These are phyloP conservation scores for Warburgia ugandensis DNA, from an alignment of 164 flowering plant genomes.

Conservation along the genomic window DNA sequence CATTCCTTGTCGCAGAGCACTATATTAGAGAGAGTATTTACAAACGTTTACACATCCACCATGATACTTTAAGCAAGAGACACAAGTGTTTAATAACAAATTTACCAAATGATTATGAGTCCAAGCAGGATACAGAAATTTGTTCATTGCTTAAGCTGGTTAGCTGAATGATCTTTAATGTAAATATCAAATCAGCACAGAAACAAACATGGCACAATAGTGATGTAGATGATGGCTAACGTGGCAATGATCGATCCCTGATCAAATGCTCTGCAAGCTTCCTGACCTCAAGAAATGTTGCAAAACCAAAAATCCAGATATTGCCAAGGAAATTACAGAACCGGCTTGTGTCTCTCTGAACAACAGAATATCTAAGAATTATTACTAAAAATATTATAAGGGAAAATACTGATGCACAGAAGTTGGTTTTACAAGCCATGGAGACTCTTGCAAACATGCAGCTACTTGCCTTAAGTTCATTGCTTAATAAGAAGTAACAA, in stretches of 20 bases:
- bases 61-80: not conserved
- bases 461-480: conserved; percentile 42
- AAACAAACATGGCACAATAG: conserved; percentile 40
- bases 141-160: too few relatives aligned
- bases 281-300: conserved; percentile 71
- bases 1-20: not conserved
- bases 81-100: too few relatives aligned
- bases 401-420: too few relatives aligned
- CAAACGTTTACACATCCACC: not conserved
- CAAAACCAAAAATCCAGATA: conserved; percentile 67
- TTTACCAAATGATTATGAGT: too few relatives aligned
- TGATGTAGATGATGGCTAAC: conserved; percentile 46
- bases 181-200: conserved; percentile 46
- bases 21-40: not conserved
- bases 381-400: too few relatives aligned
- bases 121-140: too few relatives aligned
- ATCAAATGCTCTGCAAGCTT: conserved; percentile 59
- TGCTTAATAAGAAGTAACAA: conserved; percentile 61
- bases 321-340: conserved; percentile 39
- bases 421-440: too few relatives aligned
- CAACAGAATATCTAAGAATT: too few relatives aligned
- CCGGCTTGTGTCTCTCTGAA: conserved; percentile 73
- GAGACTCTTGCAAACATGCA: too few relatives aligned
- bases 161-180: too few relatives aligned
- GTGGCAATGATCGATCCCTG: conserved; percentile 68